Conservation (phyloP, 139 green algal species). For the Pseudopediastrum boryanum region DNA sequence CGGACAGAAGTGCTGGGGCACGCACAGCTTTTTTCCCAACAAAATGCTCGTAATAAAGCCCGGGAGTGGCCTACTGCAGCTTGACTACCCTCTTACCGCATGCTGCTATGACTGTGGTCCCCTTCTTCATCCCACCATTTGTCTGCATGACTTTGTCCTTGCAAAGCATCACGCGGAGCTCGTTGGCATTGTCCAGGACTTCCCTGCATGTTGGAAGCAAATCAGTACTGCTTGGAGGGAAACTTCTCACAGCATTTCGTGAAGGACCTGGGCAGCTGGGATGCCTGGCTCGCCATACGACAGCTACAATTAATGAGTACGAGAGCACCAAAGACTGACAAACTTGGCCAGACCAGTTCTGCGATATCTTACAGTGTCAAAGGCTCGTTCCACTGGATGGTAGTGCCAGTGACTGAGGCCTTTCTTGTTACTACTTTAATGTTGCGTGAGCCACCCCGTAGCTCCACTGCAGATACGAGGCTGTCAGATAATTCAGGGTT, state of each 20-base stretch:
- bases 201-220: slow-evolving; percentile 58
- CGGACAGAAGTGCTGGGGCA: too few relatives aligned
- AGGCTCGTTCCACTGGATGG: slow-evolving; percentile 32
- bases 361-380: slow-evolving; percentile 37
- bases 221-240: too few relatives aligned
- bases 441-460: slow-evolving; percentile 69
- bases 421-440: slow-evolving; percentile 65
- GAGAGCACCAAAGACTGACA: too few relatives aligned
- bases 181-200: slow-evolving; percentile 75
- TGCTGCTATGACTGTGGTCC: slow-evolving; percentile 78
- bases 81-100: slow-evolving; percentile 77
- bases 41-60: too few relatives aligned
- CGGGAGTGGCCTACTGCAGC: too few relatives aligned
- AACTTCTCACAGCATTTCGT: too few relatives aligned
- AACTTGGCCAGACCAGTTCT: too few relatives aligned
- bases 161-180: slow-evolving; percentile 91
- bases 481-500: slow-evolving; percentile 5
- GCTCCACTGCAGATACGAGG: slow-evolving; percentile 69
- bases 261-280: too few relatives aligned
- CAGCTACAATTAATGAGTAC: too few relatives aligned
- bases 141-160: slow-evolving; percentile 63
- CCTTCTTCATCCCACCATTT: slow-evolving; percentile 39
- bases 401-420: slow-evolving; percentile 1
- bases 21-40: too few relatives aligned
- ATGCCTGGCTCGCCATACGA: too few relatives aligned